Percentiles rank a stretch among this genome's conserved stretches.
Conservation (phyloP, 352 stramenopile genomes). For the Peronospora destructor region DNA sequence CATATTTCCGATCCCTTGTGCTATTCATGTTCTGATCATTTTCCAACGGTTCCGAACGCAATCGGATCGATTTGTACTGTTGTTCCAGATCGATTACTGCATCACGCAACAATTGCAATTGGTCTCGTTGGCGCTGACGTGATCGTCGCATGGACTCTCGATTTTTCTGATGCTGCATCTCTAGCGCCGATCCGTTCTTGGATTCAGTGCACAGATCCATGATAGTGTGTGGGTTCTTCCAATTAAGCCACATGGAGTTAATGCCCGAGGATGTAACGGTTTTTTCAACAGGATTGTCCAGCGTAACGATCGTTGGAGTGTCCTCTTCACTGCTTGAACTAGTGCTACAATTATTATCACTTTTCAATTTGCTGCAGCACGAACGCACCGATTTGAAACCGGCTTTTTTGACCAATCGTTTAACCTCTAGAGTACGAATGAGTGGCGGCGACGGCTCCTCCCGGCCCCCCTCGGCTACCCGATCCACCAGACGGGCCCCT, state of each 20-base stretch:
- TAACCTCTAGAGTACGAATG: too few relatives aligned
- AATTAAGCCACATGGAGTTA: constrained; percentile 43
- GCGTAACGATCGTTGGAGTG: constrained; percentile 2
- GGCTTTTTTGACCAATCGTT: too few relatives aligned
- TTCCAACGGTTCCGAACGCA: constrained; percentile 15
- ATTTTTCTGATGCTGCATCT: constrained; percentile 42
- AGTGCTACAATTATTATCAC: constrained; percentile 14
- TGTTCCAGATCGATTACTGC: constrained; percentile 34
- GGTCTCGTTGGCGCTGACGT: constrained; percentile 39
- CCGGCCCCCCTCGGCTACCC: too few relatives aligned
- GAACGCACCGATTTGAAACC: too few relatives aligned
- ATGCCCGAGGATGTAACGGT: neutral
- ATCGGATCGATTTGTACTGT: constrained; percentile 37
- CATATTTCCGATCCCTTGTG: constrained; percentile 12
- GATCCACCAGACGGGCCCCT: too few relatives aligned
- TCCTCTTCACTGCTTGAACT: constrained; percentile 29
- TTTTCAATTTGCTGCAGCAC: too few relatives aligned
- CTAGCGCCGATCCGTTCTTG: constrained; percentile 29
- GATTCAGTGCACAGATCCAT: constrained; percentile 31
- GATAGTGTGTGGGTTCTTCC: constrained; percentile 25
- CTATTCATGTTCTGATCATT: neutral
- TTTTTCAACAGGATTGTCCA: neutral
- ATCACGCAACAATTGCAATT: constrained; percentile 35
- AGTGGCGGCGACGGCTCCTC: too few relatives aligned
- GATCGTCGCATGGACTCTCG: constrained; percentile 54